Evolutionary conservation across 1,284 basidiomycete species (phyloP), one percentile per base, ranked within the genome.

Genomic region (Rhodotorula sp.): DNA sequence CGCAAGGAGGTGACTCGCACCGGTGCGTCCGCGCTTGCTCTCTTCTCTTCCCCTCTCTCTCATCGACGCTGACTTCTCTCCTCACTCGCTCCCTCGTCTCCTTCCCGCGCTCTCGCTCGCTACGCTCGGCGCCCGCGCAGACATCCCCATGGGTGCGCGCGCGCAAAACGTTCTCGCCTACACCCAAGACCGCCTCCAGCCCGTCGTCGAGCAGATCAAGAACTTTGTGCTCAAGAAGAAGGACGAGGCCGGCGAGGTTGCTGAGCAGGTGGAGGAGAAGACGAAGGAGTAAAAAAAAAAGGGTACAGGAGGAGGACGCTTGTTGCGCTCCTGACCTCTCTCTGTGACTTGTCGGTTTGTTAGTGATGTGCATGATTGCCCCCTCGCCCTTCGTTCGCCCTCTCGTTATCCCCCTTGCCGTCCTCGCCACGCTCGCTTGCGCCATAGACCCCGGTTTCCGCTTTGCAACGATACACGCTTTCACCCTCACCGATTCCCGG

Each of bases 141-240:
- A 74, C 62, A 47, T 60, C 48, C 68, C 68, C 15, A 29, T 73
- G 62, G 52, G 56, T 27, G 56, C 64, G 51, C 64, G 61, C 62
- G 73, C 66, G 22, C 9, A 34, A 32, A 74, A 74, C 68, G 59
- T 74, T 36, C 54, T 74, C 47, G 13, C 47, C 24, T 71, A 69
- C 73, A 64, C 73, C 46, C 71, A 74, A 59, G 65, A 70, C 20
- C 63, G 66, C 49, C 53, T 74, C 51, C 30, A 54, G 29, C 73
- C 73, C 22, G 48, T 74, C 51, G 54, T 74, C 61, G 64, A 61
- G 19, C 29, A 52, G 29, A 47, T 71, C 62, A 62, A 65, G 59
- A 58, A 49, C 20, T 59, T 65, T 57, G 47, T 70, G 36, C 47
- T 48, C 53, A 63, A 62, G 62, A 63, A 55, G 52, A 72, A 72